Percentiles rank a stretch among this genome's conserved stretches.
Conservation (phyloP, 2,329 filamentous ascomycete genomes). For the Fusarium abutilonis region DNA sequence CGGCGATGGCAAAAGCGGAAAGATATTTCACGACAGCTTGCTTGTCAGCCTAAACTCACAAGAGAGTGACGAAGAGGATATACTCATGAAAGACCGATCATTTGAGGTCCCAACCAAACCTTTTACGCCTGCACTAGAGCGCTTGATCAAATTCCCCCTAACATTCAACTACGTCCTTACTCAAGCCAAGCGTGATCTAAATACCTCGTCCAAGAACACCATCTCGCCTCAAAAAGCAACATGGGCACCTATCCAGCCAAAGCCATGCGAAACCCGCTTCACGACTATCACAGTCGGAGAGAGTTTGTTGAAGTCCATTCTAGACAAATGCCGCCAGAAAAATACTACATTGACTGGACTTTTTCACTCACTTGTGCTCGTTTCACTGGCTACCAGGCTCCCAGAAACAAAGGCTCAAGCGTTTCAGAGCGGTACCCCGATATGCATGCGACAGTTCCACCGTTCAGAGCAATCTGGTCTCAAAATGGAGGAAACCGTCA, state of each 20-base stretch:
- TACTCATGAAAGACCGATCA: neutral
- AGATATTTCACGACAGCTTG: constrained; percentile 10
- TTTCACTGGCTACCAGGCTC: constrained; percentile 15
- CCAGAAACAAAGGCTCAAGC: neutral
- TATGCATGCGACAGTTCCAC: constrained; percentile 18
- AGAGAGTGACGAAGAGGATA: rapidly evolving
- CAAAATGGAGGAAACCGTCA: constrained; percentile 6
- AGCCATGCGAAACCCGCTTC: neutral
- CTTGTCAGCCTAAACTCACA: constrained; percentile 6
- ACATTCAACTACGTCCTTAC: neutral
- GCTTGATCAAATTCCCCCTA: constrained; percentile 6
- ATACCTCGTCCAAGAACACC: neutral
- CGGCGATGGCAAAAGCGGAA: constrained; percentile 24
- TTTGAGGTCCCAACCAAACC: constrained; percentile 4
- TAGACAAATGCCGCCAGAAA: constrained; percentile 3
- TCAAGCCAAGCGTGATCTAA: neutral
- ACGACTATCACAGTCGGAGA: neutral
- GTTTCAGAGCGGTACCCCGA: constrained; percentile 11
- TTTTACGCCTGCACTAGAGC: constrained; percentile 8
- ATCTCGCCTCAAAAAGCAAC: neutral
- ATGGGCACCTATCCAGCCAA: constrained; percentile 16
- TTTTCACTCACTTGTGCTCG: neutral
- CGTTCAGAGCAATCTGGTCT: neutral
- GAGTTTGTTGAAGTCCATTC: neutral
- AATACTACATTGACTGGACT: constrained; percentile 20